A percentile compares a stretch with the other conserved stretches of the same genome.
These are phyloP conservation scores for Ceratocystis harringtonii DNA, from an alignment of 2,329 filamentous ascomycete species.

Conservation along the genomic window DNA sequence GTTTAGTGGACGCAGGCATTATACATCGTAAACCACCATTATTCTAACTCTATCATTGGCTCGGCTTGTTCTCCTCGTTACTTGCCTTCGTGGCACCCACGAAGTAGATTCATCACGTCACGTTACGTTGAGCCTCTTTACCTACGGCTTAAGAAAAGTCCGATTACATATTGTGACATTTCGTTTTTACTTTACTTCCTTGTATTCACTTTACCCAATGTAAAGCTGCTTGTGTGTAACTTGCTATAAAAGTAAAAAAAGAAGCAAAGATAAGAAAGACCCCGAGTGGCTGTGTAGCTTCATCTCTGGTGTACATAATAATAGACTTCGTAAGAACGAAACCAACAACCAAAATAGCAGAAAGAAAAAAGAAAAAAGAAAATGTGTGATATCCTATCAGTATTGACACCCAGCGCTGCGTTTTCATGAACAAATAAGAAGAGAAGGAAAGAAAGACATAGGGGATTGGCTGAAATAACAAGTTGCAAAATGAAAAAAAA, in stretches of 20 bases:
- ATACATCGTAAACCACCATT: not conserved
- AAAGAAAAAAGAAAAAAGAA: not conserved
- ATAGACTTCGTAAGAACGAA: not conserved
- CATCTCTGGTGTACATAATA: not conserved
- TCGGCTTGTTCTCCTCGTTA: not conserved
- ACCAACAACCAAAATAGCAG: not conserved
- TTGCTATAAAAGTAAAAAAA: not conserved
- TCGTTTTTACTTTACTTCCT: not conserved
- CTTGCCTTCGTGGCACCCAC: not conserved
- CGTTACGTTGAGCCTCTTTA: not conserved
- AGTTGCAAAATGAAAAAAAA: conserved; percentile 7
- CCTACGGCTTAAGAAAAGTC: not conserved
- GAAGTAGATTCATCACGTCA: not conserved
- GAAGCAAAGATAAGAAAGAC: conserved; percentile 3
- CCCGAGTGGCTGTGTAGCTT: not conserved
- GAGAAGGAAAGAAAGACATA: not conserved
- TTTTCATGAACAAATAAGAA: not conserved
- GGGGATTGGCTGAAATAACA: conserved; percentile 1
- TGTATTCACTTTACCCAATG: not conserved
- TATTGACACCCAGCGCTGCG: not conserved
- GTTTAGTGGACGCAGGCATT: not conserved
- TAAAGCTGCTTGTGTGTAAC: not conserved
- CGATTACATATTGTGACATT: not conserved
- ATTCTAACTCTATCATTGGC: not conserved
- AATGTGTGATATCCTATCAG: conserved; percentile 2